Evolutionary conservation across 768 basidiomycete species (phyloP).

Genomic region (Austroboletus eburneus): DNA sequence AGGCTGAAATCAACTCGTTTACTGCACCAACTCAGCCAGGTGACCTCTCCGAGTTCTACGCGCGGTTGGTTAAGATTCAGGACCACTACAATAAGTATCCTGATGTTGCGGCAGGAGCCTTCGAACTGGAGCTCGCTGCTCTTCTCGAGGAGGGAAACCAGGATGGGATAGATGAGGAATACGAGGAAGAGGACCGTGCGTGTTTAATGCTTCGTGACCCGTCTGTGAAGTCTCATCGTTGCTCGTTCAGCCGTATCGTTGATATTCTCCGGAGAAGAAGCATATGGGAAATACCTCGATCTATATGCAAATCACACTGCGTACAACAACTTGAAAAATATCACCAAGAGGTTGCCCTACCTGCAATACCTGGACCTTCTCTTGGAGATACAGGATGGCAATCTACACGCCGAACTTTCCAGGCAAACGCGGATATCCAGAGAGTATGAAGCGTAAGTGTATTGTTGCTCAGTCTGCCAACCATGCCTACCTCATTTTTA

Average conservation of each 20-base stretch:
- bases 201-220: conserved; percentile 19
- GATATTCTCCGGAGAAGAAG: conserved; percentile 95
- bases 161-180: conserved; percentile 62
- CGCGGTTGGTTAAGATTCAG: conserved; percentile 92
- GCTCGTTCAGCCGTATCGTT: conserved; percentile 60
- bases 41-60: conserved; percentile 92
- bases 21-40: conserved; percentile 56
- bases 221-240: conserved; percentile 7
- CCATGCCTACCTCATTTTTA: conserved; percentile 28
- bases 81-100: conserved; percentile 97
- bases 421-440: conserved; percentile 64
- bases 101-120: conserved; percentile 74
- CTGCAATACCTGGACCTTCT: conserved; percentile 90
- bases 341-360: conserved; percentile 82
- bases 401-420: conserved; percentile 64
- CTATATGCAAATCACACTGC: conserved; percentile 83
- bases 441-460: conserved; percentile 73
- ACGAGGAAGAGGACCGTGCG: conserved; percentile 84
- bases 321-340: conserved; percentile 85
- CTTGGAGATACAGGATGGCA: conserved; percentile 55
- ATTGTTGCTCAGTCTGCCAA: conserved; percentile 3
- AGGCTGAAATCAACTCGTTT: conserved; percentile 60
- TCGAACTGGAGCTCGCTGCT: conserved; percentile 79
- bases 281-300: conserved; percentile 92
- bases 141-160: conserved; percentile 75